Evolutionary conservation across 352 stramenopile species (phyloP), one percentile per base, ranked within the genome.

Genomic region (Pythium aphanidermatum): DNA sequence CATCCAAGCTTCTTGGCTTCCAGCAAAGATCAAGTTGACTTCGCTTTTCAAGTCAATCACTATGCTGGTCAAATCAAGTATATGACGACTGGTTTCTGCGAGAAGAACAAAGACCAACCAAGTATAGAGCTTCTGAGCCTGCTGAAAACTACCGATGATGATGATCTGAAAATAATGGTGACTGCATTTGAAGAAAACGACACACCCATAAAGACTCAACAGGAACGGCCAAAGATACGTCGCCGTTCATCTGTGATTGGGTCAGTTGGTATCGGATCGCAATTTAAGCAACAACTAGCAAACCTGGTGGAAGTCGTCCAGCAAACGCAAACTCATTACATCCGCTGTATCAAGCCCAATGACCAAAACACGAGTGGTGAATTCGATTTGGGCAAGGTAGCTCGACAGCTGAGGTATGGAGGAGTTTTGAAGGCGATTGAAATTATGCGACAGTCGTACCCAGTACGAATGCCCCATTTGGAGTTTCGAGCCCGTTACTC

Each of bases 271-370:
- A 86, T 98, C 38, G 91, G 82, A 19, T 96, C 84, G 30, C 84
- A 98, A 55, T 98, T 98, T 58, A 91, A 89, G 36, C 72, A 85
- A 26, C 94, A 98, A 48, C 71, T 99, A 13, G 86, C 88, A 20
- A 77, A 78, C 24, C 73, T 99, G 13, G 76, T 98, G 19, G 67
- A 90, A 17, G 82, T 95, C 11, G 97, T 99, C 23, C 87, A 98
- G 23, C 70, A 85, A 42, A 99, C 95, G 5, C 69, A 95, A 42
- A 97, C 95, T 25, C 96, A 99, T 65, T 99, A 98, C 64, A 97
- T 99, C 56, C 89, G 96, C 24, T 99, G 96, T 62, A 86, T 99
- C 35, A 99, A 99, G 68, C 96, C 96, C 16, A 99, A 99, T 59
- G 92, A 98, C 58, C 65, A 80, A 30, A 95, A 98, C 51, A 70